These are phyloP conservation scores for Penicillium waksmanii DNA, from an alignment of 495 filamentous ascomycete species.

Conservation along the genomic window DNA sequence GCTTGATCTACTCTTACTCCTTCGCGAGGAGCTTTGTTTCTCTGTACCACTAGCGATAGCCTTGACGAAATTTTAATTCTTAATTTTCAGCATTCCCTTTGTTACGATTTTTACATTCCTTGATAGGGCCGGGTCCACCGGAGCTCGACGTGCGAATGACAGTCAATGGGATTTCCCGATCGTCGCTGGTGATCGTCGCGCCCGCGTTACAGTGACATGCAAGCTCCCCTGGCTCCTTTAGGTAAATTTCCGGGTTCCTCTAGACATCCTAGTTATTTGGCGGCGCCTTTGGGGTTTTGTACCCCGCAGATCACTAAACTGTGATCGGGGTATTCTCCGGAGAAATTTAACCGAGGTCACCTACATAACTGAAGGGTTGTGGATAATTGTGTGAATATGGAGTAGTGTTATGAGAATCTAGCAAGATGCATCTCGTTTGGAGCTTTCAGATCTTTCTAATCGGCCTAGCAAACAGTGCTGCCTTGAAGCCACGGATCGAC, in stretches of 20 bases:
- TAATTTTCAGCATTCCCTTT: not conserved
- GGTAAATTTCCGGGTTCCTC: constrained; percentile 6
- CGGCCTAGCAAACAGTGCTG: constrained; percentile 2
- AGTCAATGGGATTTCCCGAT: constrained; percentile 1
- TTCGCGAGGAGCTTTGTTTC: not conserved
- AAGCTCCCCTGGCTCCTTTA: not conserved
- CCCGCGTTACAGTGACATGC: not conserved
- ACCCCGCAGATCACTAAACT: constrained; percentile 1
- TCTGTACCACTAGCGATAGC: constrained; percentile 7
- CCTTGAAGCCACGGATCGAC: constrained; percentile 21
- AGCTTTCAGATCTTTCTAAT: not conserved
- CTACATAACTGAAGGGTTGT: not conserved
- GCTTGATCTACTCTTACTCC: not conserved
- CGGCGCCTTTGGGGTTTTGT: not conserved
- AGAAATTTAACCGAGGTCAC: not conserved
- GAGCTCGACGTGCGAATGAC: not conserved
- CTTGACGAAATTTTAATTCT: not conserved
- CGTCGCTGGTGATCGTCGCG: constrained; percentile 6
- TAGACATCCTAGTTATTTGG: not conserved
- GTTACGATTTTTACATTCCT: not conserved
- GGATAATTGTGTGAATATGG: not conserved
- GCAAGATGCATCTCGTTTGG: not conserved
- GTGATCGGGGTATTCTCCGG: not conserved
- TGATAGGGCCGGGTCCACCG: not conserved
- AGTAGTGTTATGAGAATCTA: not conserved